Conservation (phyloP, 257 asterid species). For the Solanum verrucosum region DNA sequence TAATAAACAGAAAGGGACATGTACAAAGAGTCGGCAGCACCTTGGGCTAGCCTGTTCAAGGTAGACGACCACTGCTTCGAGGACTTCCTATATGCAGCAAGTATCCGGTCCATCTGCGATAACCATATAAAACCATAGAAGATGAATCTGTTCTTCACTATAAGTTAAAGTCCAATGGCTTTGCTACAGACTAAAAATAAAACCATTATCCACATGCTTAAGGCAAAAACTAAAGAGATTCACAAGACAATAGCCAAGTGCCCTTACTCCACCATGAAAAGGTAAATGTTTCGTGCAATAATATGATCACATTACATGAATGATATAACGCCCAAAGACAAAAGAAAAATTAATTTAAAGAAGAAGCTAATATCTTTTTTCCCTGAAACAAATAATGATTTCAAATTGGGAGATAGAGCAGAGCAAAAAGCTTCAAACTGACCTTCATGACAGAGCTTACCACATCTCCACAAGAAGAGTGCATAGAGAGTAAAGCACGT, state of each 20-base stretch:
- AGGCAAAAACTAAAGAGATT: neutral
- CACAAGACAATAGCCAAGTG: neutral
- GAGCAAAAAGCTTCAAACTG: neutral
- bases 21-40: neutral
- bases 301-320: neutral
- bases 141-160: neutral
- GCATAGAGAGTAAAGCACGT: conserved; percentile 90
- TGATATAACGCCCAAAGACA: neutral
- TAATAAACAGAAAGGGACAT: neutral
- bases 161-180: neutral
- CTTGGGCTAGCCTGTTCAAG: conserved; percentile 81
- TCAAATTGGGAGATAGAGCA: neutral
- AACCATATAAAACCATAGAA: neutral
- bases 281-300: no score
- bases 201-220: neutral
- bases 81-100: conserved; percentile 81
- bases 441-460: neutral
- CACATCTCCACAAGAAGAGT: conserved; percentile 95
- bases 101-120: conserved; percentile 54
- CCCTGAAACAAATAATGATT: neutral
- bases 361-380: neutral
- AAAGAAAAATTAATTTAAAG: neutral
- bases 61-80: conserved; percentile 93
- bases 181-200: neutral
- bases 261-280: no score